Base-by-base conservation (phyloP, 2,329 filamentous ascomycete species). In the Botrytis aclada region DNA sequence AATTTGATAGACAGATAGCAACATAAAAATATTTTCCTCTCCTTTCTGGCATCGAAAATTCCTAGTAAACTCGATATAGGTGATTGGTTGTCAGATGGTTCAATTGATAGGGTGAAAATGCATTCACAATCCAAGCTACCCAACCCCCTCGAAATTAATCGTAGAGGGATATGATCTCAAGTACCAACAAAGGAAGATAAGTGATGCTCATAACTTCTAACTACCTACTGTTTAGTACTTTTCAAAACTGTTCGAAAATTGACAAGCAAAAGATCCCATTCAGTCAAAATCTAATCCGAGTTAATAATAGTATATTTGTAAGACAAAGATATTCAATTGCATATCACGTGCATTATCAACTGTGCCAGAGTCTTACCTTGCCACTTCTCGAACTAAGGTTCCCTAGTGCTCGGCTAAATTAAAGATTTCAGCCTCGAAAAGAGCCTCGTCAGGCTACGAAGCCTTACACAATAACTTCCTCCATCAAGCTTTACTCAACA, bases 361-460 rank as follows among this genome's bases (percentile, higher is more conserved):
- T 39, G 29, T 18, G 7, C 12, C n/a, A n/a, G n/a, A n/a, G n/a
- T 18, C 37, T 61, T 56, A 22, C 51, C 66, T 61, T 70, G 66
- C 66, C 34, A n/a, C 64, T 66, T 66, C 37, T 54, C 34, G 16
- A 58, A 63, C 34, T 37, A 62, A 39, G 37, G 37, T 39, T 60
- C 10, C 10, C 25, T 70, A 39, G 61, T 71, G 69, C 58, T 71
- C 58, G 69, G 69, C 69, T 64, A 71, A 71, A 65, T 70, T 64
- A 63, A 70, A 70, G 56, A 64, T 43, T 71, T 71, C 69, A 71
- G 69, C 69, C 70, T 71, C 70, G 70, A 69, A 69, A 71, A 71
- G 69, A 63, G 62, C 63, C 70, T 72, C 54, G 70, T 61, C 63
- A 71, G 70, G 70, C 70, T 71, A 71, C 70, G 60, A 71, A 72